Evolutionary conservation across 2,329 filamentous ascomycete species (phyloP), one percentile per base, ranked within the genome.

Genomic region (Aspergillus aculeatus): DNA sequence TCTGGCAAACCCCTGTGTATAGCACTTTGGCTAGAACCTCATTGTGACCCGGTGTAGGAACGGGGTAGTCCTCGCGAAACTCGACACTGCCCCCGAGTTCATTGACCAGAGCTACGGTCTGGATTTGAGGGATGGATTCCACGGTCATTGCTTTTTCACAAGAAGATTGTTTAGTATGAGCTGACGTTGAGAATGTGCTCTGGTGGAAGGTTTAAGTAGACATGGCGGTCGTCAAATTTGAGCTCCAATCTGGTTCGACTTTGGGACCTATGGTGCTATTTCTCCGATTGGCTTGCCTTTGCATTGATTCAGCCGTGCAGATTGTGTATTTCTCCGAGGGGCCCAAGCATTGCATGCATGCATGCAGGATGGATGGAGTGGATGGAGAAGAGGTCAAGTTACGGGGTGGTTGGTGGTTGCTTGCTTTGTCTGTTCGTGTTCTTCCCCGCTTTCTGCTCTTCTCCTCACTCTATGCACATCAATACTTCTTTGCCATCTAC

Each of bases 11-110:
- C 1, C 78, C 78, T 0, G 72, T 77, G 60, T 80, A 80, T 29
- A 81, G 71, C 2, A 80, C 75, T 56, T 80, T 77, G 26, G 78
- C 78, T 11, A 80, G 65, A 14, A 80, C 76, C 68, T 81, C 78
- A 52, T 80, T 75, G 23, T 69, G 64, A 4, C 73, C 69, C 0
- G 76, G 75, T 2, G 59, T 67, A 26, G 74, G 73, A 14, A 81
- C 78, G 6, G 78, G 78, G 56, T 80, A 80, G 53, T 76, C 70
- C 32, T 73, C 65, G 41, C 73, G 69, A 59, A 79, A 77, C 51
- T 78, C 73, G 24, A 80, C 75, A 6, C 69, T 65, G 9, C 74
- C 75, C 16, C 77, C 77, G 2, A 79, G 71, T 24, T 71, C 62
- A 19, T 66, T 73, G 64, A 83, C 75, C 58, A 79, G 67, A 47